These are phyloP conservation scores for Cyberlindnera xishuangbannaensis DNA, from an alignment of 805 yeast genomes.

Conservation along the genomic window DNA sequence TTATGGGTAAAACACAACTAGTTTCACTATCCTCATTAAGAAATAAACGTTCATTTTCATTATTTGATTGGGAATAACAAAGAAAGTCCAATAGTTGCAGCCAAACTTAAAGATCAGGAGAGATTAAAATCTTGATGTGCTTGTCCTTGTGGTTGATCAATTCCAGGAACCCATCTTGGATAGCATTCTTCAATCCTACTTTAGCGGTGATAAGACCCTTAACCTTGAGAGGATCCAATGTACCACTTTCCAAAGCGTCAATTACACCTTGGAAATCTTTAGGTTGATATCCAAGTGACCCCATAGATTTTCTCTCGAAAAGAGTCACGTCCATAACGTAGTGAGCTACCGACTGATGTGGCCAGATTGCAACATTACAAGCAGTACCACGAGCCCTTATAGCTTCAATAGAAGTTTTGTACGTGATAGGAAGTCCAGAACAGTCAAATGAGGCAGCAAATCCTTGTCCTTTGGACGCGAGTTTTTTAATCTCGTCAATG, in stretches of 20 bases:
- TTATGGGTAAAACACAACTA: too few species aligned
- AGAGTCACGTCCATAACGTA: slow-evolving; percentile 42
- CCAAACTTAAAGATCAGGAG: slow-evolving; percentile 28
- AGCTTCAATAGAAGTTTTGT: slow-evolving; percentile 35
- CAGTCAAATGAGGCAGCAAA: slow-evolving; percentile 49
- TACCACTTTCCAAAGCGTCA: slow-evolving; percentile 33
- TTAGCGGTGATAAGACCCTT: slow-evolving; percentile 34
- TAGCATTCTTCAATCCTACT: slow-evolving; percentile 34
- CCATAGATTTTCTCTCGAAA: slow-evolving; percentile 38
- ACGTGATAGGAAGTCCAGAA: slow-evolving; percentile 45
- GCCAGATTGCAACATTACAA: slow-evolving; percentile 46
- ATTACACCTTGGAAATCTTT: slow-evolving; percentile 39
- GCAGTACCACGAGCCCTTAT: slow-evolving; percentile 39
- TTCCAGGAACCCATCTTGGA: slow-evolving; percentile 37
- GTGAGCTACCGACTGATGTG: slow-evolving; percentile 37
- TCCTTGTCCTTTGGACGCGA: slow-evolving; percentile 38
- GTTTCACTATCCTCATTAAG: too few species aligned
- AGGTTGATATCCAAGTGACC: slow-evolving; percentile 40
- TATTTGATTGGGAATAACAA: too few species aligned
- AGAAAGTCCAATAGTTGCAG: too few species aligned
- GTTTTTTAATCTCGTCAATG: slow-evolving; percentile 27
- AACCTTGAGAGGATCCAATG: slow-evolving; percentile 31
- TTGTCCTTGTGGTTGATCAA: slow-evolving; percentile 37
- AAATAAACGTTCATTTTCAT: too few species aligned
- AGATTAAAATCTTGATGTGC: slow-evolving; percentile 40